Percentiles rank a stretch among this genome's conserved stretches.
phyloP scores from a whole-genome alignment of 805 yeast genomes.

The Pichia insulana region DNA sequence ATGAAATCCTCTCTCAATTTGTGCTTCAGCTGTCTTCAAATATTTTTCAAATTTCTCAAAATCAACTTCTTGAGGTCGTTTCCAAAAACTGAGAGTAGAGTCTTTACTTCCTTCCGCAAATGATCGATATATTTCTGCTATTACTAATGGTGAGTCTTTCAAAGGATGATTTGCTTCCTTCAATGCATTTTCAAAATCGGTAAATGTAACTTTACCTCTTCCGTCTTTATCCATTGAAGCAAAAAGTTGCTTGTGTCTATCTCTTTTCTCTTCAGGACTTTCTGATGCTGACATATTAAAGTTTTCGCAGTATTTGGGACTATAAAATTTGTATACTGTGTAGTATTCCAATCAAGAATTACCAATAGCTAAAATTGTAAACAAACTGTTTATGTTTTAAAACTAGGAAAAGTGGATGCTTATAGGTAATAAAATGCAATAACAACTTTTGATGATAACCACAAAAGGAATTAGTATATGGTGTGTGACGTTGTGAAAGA shows the following conservation, averaged over 20 bases:
- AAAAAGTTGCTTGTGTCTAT: constrained; percentile 35
- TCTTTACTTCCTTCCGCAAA: constrained; percentile 23
- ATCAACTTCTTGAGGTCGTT: constrained; percentile 37
- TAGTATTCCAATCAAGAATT: too few relatives aligned
- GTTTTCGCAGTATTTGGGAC: not conserved
- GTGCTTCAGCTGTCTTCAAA: constrained; percentile 58
- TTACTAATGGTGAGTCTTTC: constrained; percentile 49
- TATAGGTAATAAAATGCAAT: too few relatives aligned
- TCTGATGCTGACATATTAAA: constrained; percentile 12
- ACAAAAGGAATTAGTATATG: too few relatives aligned
- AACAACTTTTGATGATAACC: too few relatives aligned
- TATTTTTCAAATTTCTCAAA: constrained; percentile 60
- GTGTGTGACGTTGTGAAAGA: too few relatives aligned
- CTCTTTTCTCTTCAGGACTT: constrained; percentile 15
- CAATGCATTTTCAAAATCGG: constrained; percentile 40
- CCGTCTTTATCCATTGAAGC: constrained; percentile 34
- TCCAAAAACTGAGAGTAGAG: constrained; percentile 1
- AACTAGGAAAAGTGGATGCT: too few relatives aligned
- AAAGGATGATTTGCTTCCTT: constrained; percentile 52
- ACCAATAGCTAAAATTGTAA: too few relatives aligned
- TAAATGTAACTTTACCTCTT: constrained; percentile 41
- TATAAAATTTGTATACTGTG: too few relatives aligned
- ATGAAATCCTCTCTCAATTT: constrained; percentile 59
- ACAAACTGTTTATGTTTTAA: too few relatives aligned
- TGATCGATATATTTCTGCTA: constrained; percentile 45